Conservation (phyloP, 305 asterid species). For the Solanum aculeatissimum region DNA sequence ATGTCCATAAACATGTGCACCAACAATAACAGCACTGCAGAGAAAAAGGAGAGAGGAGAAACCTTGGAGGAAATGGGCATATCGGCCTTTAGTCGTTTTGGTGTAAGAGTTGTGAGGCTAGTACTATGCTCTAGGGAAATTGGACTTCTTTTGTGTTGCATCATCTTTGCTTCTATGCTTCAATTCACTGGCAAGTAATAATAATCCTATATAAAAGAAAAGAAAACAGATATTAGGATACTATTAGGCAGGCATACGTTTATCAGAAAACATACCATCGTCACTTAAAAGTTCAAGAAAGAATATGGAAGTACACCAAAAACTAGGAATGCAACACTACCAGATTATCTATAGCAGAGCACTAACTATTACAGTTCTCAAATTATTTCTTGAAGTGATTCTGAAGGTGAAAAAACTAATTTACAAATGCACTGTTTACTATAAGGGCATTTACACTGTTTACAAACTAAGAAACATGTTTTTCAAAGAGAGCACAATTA, state of each 20-base stretch:
- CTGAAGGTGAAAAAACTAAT: neutral
- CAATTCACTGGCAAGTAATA: slow-evolving; percentile 9
- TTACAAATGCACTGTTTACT: neutral
- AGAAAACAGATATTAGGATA: neutral
- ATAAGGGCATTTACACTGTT: neutral
- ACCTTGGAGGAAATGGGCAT: slow-evolving; percentile 56
- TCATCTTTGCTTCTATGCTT: slow-evolving; percentile 32
- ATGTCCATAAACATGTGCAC: neutral
- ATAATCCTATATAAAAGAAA: neutral
- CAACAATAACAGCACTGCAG: neutral
- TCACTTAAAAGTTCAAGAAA: neutral
- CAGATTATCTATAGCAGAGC: neutral
- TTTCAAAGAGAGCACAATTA: neutral
- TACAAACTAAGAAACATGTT: neutral
- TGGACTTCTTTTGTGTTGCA: slow-evolving; percentile 59
- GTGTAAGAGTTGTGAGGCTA: slow-evolving; percentile 34
- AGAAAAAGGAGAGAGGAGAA: neutral
- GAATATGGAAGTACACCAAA: neutral
- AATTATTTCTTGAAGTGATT: neutral
- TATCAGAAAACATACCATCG: neutral
- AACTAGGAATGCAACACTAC: neutral
- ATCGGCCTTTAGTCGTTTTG: slow-evolving; percentile 52
- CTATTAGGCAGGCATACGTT: neutral
- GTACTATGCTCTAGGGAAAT: slow-evolving; percentile 38
- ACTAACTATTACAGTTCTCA: neutral